These are phyloP conservation scores for Colletotrichum shisoi DNA, from an alignment of 2,329 filamentous ascomycete species.

Conservation along the genomic window DNA sequence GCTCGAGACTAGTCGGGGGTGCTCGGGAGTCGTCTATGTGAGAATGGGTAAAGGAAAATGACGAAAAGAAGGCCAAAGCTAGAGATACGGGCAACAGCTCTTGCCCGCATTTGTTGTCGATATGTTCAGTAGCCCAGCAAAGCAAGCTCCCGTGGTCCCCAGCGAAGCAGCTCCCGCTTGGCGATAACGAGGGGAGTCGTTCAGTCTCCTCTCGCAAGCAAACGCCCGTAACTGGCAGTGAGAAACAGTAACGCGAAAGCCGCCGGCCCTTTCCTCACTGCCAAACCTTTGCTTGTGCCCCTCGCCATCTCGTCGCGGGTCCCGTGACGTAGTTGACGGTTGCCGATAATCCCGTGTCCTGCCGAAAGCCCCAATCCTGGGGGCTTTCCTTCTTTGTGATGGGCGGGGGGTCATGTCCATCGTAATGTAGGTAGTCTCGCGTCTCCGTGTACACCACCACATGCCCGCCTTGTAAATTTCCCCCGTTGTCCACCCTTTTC, in stretches of 20 bases:
- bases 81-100: neutral
- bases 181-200: neutral
- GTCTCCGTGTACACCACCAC: slow-evolving; percentile 2
- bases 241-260: slow-evolving; percentile 1
- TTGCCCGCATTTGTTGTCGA: neutral
- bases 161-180: slow-evolving; percentile 4
- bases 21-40: slow-evolving; percentile 1
- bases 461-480: neutral
- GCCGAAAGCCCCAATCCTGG: slow-evolving; percentile 17
- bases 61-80: neutral
- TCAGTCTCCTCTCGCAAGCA: neutral
- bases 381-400: neutral
- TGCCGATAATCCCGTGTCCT: slow-evolving; percentile 16
- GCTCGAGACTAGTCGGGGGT: slow-evolving; percentile 9
- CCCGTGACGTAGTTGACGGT: neutral
- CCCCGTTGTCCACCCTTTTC: neutral
- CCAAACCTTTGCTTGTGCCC: neutral
- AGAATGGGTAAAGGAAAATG: neutral
- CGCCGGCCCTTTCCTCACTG: neutral
- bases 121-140: neutral
- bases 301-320: neutral
- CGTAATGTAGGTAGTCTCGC: slow-evolving; percentile 5
- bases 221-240: neutral
- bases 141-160: neutral
- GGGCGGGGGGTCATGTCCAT: neutral